phyloP scores from a whole-genome alignment of 163 green algal species.

The Scenedesmus sp. region DNA sequence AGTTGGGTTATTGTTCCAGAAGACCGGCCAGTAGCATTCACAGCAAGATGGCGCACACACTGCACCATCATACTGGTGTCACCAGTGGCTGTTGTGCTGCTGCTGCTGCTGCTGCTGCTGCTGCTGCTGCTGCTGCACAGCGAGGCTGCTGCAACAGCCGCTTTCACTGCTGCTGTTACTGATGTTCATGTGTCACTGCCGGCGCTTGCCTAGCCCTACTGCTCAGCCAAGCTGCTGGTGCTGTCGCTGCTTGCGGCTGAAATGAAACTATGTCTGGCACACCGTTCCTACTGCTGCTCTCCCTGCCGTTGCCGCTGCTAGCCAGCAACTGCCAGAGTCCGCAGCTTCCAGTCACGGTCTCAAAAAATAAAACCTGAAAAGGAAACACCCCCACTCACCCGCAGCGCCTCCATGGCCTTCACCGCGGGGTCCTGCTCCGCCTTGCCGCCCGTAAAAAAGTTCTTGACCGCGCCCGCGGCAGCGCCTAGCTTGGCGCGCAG shows the following conservation, averaged over 20 bases:
- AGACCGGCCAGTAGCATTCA: background rate
- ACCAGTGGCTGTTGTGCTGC: background rate
- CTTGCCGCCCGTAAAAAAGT: constrained; percentile 81
- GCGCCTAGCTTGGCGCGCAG: constrained; percentile 90
- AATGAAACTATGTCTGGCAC: too few species aligned
- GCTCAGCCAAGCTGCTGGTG: too few species aligned
- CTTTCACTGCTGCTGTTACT: too few species aligned
- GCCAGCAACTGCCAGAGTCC: background rate
- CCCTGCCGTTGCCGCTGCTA: background rate
- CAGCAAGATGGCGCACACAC: background rate
- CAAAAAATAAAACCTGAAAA: background rate
- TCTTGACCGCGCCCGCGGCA: constrained; percentile 84
- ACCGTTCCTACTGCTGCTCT: background rate
- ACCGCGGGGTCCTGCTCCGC: constrained; percentile 77
- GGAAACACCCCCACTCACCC: constrained; percentile 62
- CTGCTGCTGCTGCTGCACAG: too few species aligned
- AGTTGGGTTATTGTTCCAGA: too few species aligned
- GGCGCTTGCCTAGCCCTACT: too few species aligned
- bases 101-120: background rate
- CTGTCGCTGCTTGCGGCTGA: too few species aligned
- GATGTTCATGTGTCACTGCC: too few species aligned
- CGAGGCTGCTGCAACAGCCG: too few species aligned
- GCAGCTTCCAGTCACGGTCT: too few species aligned
- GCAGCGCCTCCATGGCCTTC: constrained; percentile 87
- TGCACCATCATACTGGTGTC: too few species aligned